Base-by-base conservation (phyloP, 2,329 filamentous ascomycete genomes). In the Penicillium rolfsii region DNA sequence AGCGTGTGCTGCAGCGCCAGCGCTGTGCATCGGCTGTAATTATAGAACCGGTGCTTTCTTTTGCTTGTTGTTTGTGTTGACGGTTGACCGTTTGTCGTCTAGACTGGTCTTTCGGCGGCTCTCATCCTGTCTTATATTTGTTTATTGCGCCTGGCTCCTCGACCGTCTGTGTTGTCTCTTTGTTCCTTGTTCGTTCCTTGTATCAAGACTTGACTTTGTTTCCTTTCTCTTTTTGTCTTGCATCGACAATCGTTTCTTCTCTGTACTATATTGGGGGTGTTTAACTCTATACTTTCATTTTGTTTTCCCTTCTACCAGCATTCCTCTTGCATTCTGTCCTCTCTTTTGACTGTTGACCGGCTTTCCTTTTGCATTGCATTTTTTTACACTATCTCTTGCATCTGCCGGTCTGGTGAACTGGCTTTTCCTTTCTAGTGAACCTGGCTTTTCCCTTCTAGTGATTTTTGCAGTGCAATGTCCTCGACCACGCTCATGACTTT, bases 401-500 rank as follows among this genome's bases (percentile, higher is more conserved):
- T 63, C 50, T 43, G 48, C 43, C 49, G 50, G 50, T 52, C 33
- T 52, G 24, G 50, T 52, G 36, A 24, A 48, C 50, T 55, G 59
- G 19, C 50, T 36, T 63, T 52, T 49, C 49, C 58, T 46, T 57
- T 60, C 43, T 38, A 61, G 53, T 53, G 36, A 24, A 48, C 26
- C 50, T 55, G 59, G 19, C 50, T 36, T 63, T 52, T 49, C 49
- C 58, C 36, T 57, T 60, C 43, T 38, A 61, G 53, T 53, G 36
- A 41, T 55, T 43, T 43, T 61, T 60, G 56, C 58, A 60, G 64
- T 65, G 62, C 57, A 41, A 75, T 75, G 74, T 65, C 67, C 52
- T 75, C 73, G 24, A 75, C 72, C 49, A 76, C 74, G 49, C 66
- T 76, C 54, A 76, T 75, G 71, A 75, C 74, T 52, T 76, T 76